A percentile compares a stretch with the other conserved stretches of the same genome.
Conservation (phyloP, 805 yeast species). For the Saccharomyces kudriavzevii region DNA sequence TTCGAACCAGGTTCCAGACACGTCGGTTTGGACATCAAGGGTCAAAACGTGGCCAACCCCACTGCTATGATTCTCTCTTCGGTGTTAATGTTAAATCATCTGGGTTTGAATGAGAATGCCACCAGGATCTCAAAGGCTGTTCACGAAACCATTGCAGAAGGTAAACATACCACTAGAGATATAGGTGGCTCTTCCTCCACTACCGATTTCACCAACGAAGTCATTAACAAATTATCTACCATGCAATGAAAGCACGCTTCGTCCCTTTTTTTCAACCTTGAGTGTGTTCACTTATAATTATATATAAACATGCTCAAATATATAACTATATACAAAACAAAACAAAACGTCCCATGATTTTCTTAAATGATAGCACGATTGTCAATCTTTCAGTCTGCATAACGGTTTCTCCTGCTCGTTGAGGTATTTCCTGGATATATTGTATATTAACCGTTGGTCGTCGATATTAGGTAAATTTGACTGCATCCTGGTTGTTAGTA, state of each 20-base stretch:
- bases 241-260: slow-evolving; percentile 1
- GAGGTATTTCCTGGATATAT: slow-evolving; percentile 14
- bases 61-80: slow-evolving; percentile 94
- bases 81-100: slow-evolving; percentile 86
- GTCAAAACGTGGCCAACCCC: slow-evolving; percentile 93
- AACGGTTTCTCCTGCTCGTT: slow-evolving; percentile 6
- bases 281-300: neutral
- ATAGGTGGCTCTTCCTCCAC: slow-evolving; percentile 87
- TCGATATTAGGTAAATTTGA: slow-evolving; percentile 15
- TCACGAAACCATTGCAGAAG: slow-evolving; percentile 82
- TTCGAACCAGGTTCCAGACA: slow-evolving; percentile 99
- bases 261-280: neutral
- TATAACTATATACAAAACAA: neutral
- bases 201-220: slow-evolving; percentile 89
- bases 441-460: slow-evolving; percentile 22
- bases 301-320: neutral
- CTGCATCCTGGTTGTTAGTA: slow-evolving; percentile 4
- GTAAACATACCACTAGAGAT: slow-evolving; percentile 77
- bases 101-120: slow-evolving; percentile 79
- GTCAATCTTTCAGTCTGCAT: neutral
- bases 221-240: slow-evolving; percentile 54
- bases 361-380: neutral
- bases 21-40: slow-evolving; percentile 94
- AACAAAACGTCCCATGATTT: neutral
- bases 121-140: slow-evolving; percentile 85